These are phyloP conservation scores for Fusarium napiforme DNA, from an alignment of 2,329 filamentous ascomycete genomes.

Conservation along the genomic window DNA sequence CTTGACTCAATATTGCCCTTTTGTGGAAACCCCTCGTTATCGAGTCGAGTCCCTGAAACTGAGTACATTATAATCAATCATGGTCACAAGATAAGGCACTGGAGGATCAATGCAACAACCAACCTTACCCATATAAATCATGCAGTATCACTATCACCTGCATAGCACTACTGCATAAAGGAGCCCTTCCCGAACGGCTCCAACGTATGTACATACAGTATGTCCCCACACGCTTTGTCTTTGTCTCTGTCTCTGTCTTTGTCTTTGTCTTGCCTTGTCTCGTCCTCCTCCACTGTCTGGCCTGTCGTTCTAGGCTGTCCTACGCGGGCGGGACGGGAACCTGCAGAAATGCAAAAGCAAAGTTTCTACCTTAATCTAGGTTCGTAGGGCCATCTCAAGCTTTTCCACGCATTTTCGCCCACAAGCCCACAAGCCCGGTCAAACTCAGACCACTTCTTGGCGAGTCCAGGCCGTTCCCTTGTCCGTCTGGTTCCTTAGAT, in stretches of 20 bases:
- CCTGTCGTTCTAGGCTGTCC: not conserved
- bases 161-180: conserved; percentile 24
- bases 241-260: no score
- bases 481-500: conserved; percentile 2
- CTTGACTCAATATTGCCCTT: not conserved
- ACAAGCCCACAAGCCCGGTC: conserved; percentile 19
- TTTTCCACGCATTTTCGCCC: conserved; percentile 19
- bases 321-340: conserved; percentile 24
- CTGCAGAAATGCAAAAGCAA: conserved; percentile 29
- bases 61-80: not conserved
- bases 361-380: not conserved
- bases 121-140: conserved; percentile 24
- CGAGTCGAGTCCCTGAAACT: conserved; percentile 5
- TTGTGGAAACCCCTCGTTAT: not conserved
- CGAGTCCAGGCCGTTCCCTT: conserved; percentile 31
- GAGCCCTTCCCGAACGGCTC: conserved; percentile 10
- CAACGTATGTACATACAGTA: not conserved
- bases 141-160: conserved; percentile 30
- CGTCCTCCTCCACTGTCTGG: not conserved
- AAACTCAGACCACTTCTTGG: conserved; percentile 20
- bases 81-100: not conserved
- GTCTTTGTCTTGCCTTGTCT: not conserved
- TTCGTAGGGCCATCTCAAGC: conserved; percentile 14
- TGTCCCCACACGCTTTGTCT: conserved; percentile 1
- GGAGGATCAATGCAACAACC: conserved; percentile 3